Conservation (phyloP, 805 yeast species). For the Ogataea pignaliae region DNA sequence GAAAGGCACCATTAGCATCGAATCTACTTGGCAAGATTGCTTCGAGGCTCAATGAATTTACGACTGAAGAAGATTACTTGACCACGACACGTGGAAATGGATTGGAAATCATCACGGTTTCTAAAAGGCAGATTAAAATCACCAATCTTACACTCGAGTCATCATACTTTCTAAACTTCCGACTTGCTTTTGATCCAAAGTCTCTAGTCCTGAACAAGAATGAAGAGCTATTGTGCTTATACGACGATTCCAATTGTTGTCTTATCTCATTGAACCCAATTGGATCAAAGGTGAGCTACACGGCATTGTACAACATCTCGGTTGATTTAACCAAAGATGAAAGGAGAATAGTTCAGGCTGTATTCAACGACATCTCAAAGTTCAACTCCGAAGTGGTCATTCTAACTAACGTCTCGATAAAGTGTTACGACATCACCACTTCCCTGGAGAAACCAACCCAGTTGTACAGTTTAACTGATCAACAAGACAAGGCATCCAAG, state of each 20-base stretch:
- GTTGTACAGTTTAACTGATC: background rate
- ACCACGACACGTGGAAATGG: conserved; percentile 25
- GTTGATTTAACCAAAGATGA: conserved; percentile 15
- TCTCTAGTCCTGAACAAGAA: conserved; percentile 17
- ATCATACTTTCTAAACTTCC: conserved; percentile 7
- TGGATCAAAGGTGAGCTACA: conserved; percentile 14
- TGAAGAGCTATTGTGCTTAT: conserved; percentile 27
- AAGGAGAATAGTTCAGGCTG: conserved; percentile 30
- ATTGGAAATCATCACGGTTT: conserved; percentile 23
- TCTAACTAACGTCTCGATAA: conserved; percentile 33
- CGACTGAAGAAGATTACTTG: conserved; percentile 12
- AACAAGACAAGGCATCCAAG: background rate
- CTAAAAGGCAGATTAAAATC: conserved; percentile 16
- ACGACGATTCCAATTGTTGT: conserved; percentile 14
- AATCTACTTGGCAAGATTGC: conserved; percentile 5
- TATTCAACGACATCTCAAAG: conserved; percentile 43
- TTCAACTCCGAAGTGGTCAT: conserved; percentile 40
- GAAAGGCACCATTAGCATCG: background rate
- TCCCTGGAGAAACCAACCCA: conserved; percentile 9
- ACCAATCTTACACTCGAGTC: conserved; percentile 11
- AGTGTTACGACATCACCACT: conserved; percentile 34
- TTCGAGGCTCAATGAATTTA: conserved; percentile 10
- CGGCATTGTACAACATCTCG: conserved; percentile 7
- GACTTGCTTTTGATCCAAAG: conserved; percentile 23
- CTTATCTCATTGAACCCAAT: conserved; percentile 16